Conservation (phyloP, 2,329 filamentous ascomycete genomes). For the Arthrobotrys sinensis region DNA sequence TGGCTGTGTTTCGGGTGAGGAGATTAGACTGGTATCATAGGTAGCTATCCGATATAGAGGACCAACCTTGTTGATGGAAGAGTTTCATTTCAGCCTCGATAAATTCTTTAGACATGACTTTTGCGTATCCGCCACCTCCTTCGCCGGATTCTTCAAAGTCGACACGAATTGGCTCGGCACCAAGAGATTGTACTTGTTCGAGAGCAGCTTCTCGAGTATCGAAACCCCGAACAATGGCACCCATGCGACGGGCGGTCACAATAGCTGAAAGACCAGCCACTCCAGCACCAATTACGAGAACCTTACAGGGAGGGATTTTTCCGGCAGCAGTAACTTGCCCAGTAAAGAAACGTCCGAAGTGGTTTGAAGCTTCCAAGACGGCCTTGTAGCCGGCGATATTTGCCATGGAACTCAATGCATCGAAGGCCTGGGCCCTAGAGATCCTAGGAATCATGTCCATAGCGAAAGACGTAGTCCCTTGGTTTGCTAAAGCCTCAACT, state of each 20-base stretch:
- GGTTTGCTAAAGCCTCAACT: slow-evolving; percentile 79
- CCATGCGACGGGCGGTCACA: slow-evolving; percentile 84
- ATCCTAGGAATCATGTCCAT: slow-evolving; percentile 96
- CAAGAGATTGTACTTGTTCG: slow-evolving; percentile 90
- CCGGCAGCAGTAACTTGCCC: slow-evolving; percentile 92
- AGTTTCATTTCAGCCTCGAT: slow-evolving; percentile 94
- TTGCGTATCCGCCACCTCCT: slow-evolving; percentile 88
- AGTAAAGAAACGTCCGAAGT: slow-evolving; percentile 88
- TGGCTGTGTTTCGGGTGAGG: slow-evolving; percentile 25
- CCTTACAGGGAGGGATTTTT: slow-evolving; percentile 87
- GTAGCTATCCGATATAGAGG: background rate
- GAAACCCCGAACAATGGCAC: slow-evolving; percentile 90
- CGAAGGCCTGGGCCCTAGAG: slow-evolving; percentile 78
- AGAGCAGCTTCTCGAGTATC: slow-evolving; percentile 90
- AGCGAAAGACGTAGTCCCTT: slow-evolving; percentile 83
- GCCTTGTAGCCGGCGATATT: slow-evolving; percentile 96
- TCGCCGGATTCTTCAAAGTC: slow-evolving; percentile 87
- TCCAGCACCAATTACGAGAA: slow-evolving; percentile 89
- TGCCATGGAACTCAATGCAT: slow-evolving; percentile 81
- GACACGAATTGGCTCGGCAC: slow-evolving; percentile 85
- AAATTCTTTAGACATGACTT: slow-evolving; percentile 95
- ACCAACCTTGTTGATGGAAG: slow-evolving; percentile 83
- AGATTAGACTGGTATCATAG: slow-evolving; percentile 2
- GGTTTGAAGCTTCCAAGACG: slow-evolving; percentile 88
- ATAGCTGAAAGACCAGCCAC: slow-evolving; percentile 92